Evolutionary conservation across 202 grass and related monocot species (phyloP).

Genomic region (Bolboschoenoplectus hybrid): DNA sequence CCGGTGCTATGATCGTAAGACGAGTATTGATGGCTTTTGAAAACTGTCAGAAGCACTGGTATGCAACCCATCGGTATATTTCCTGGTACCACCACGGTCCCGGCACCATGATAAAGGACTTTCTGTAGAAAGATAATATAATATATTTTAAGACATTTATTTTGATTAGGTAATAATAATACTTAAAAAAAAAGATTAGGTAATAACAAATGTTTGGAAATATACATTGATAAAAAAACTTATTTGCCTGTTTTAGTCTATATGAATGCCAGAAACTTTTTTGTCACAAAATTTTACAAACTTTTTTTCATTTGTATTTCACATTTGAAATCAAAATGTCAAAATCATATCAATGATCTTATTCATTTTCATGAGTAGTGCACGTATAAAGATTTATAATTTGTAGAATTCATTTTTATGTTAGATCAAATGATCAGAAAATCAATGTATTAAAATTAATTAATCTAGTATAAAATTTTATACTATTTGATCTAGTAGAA

Average conservation of each 20-base stretch:
- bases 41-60: slow-evolving; percentile 32
- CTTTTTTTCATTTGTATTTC: not conserved
- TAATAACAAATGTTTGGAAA: not conserved
- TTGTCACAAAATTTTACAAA: not conserved
- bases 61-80: slow-evolving; percentile 40
- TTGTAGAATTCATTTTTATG: too few species aligned
- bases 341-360: too few species aligned
- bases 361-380: too few species aligned
- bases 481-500: too few species aligned
- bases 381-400: too few species aligned
- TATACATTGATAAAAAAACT: not conserved
- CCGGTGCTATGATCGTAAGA: slow-evolving; percentile 53
- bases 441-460: too few species aligned
- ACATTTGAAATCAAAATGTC: too few species aligned
- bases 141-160: not conserved
- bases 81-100: slow-evolving; percentile 45
- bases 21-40: slow-evolving; percentile 1
- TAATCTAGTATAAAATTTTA: too few species aligned
- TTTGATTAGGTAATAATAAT: not conserved
- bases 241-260: not conserved
- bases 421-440: too few species aligned
- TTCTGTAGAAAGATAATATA: not conserved
- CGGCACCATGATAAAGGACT: slow-evolving; percentile 44
- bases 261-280: not conserved
- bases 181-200: too few species aligned